These are phyloP conservation scores for Scedosporium boydii DNA, from an alignment of 2,329 filamentous ascomycete genomes.

Conservation along the genomic window DNA sequence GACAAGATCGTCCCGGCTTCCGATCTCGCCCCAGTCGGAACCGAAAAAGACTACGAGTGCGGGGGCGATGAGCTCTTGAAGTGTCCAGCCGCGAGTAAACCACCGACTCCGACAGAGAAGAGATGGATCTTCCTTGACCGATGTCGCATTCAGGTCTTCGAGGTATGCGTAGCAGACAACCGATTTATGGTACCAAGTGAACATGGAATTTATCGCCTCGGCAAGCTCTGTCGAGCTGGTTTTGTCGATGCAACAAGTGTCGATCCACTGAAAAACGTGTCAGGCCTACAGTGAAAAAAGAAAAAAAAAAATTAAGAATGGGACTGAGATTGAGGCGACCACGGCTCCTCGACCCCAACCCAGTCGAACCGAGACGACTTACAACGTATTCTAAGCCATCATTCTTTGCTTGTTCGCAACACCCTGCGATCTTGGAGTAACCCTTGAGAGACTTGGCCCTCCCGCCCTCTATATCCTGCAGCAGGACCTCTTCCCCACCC, in stretches of 20 bases:
- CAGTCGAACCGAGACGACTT: background rate
- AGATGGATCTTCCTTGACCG: background rate
- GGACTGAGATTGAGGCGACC: background rate
- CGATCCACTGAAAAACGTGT: conserved; percentile 14
- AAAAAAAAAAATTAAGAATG: background rate
- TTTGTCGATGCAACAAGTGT: conserved; percentile 21
- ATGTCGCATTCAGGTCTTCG: conserved; percentile 10
- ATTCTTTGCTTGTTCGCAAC: background rate
- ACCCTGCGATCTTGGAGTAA: conserved; percentile 8
- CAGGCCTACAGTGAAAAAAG: too few relatives aligned
- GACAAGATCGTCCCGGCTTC: conserved; percentile 9
- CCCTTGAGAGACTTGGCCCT: background rate
- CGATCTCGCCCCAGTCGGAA: conserved; percentile 16
- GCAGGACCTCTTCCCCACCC: conserved; percentile 12
- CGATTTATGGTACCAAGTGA: conserved; percentile 17
- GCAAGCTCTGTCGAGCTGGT: conserved; percentile 17
- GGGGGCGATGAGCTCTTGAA: conserved; percentile 55
- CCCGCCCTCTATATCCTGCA: conserved; percentile 7
- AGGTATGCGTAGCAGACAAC: conserved; percentile 17
- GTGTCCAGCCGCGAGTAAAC: conserved; percentile 42
- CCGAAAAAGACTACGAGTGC: conserved; percentile 19
- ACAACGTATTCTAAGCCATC: conserved; percentile 9
- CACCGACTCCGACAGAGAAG: conserved; percentile 14
- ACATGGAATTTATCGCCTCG: conserved; percentile 20
- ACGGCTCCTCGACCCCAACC: background rate